Evolutionary conservation across 108 stramenopile genomes (phyloP).

Genomic region (Poteriospumella lacustris): DNA sequence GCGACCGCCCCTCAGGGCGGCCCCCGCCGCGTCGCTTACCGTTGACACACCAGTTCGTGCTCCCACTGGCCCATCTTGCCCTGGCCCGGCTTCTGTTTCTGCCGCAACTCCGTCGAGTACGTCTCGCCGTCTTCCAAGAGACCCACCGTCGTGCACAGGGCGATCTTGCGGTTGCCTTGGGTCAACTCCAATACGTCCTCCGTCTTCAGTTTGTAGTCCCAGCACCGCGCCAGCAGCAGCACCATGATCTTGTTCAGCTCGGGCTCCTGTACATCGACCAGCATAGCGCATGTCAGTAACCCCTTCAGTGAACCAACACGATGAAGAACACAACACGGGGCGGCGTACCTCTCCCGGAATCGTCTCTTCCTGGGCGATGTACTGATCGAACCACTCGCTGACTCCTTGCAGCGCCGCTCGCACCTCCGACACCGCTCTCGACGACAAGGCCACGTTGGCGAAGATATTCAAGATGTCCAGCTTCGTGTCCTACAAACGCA

Average conservation of each 20-base stretch:
- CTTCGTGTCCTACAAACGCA: slow-evolving; percentile 48
- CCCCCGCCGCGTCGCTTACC: neutral
- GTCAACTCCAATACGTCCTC: slow-evolving; percentile 58
- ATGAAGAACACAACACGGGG: neutral
- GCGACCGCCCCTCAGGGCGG: neutral
- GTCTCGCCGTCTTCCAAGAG: slow-evolving; percentile 56
- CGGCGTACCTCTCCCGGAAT: neutral
- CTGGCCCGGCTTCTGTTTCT: slow-evolving; percentile 46
- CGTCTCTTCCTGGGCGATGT: slow-evolving; percentile 43
- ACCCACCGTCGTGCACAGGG: slow-evolving; percentile 32
- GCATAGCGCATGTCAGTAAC: neutral
- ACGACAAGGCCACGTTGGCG: slow-evolving; percentile 41
- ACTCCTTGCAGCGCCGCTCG: slow-evolving; percentile 37
- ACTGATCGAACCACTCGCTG: slow-evolving; percentile 56
- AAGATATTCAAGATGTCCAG: slow-evolving; percentile 55
- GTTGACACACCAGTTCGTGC: slow-evolving; percentile 52
- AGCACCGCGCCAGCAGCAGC: slow-evolving; percentile 51
- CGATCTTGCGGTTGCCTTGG: slow-evolving; percentile 24
- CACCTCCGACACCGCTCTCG: slow-evolving; percentile 33
- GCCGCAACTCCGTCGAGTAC: slow-evolving; percentile 54
- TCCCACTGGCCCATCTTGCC: slow-evolving; percentile 56
- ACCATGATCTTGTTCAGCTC: slow-evolving; percentile 59
- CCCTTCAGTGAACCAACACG: neutral
- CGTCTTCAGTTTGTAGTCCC: slow-evolving; percentile 52
- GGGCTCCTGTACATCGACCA: slow-evolving; percentile 42